Evolutionary conservation across 352 stramenopile species (phyloP), one percentile per base, ranked within the genome.

Genomic region (Globisporangium nunn): DNA sequence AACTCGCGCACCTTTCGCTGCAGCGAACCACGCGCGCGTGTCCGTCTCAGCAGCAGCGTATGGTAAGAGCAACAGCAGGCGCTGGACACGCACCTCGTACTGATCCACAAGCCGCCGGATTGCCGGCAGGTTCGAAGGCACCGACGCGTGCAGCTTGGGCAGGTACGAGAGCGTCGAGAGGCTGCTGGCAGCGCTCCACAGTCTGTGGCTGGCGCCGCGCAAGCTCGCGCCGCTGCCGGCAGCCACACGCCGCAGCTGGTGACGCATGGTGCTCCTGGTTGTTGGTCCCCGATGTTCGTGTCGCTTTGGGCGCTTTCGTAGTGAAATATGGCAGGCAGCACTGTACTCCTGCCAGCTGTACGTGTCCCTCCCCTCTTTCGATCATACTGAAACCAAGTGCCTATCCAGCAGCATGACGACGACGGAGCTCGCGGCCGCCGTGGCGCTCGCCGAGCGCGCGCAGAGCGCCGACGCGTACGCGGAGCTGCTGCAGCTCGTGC

Each of bases 401-500:
- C 4, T 17, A 2, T 30, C 6, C 29, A 54, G 14, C 11, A 62
- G 15, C 44, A 81, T 76, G 72, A 68, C 61, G 4, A 64, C 66
- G 52, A 59, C 49, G 46, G 72, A 78, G 58, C 74, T 79, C 51
- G 62, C 78, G 52, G 33, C 62, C 23, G 81, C 82, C 67, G 61
- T 84, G 50, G 60, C 61, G 58, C 61, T 64, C 29, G 75, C 75
- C 1, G 64, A 81, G 63, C 55, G 61, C 56, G 63, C 56, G 54
- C 54, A 54, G 40, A 63, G 63, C 31, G 60, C 53, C 43, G 60
- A 78, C 50, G 49, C 56, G 28, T 74, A 59, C 55, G 8, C 81
- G 52, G 72, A 84, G 41, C 54, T 88, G 63, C 66, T 88, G 29
- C 58, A 79, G 41, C 71, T 76, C 18, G 61, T 84, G 18, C 74